A percentile compares a stretch with the other conserved stretches of the same genome.
These are phyloP conservation scores for Ascomycota sp. DNA, from an alignment of 2,329 filamentous ascomycete species.

Conservation along the genomic window DNA sequence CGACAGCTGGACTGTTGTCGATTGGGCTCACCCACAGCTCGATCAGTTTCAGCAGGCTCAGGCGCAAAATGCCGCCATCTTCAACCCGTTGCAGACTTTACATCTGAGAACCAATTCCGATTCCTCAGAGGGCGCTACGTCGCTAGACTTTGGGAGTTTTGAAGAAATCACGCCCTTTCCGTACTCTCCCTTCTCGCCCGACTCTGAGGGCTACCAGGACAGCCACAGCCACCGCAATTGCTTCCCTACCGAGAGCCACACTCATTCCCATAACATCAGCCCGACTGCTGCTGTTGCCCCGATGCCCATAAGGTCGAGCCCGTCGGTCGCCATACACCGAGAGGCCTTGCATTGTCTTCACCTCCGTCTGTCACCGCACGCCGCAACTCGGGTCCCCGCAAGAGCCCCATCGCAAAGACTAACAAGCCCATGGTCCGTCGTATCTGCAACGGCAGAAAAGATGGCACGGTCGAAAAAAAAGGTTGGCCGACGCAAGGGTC, in stretches of 20 bases:
- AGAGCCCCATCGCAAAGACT: slow-evolving; percentile 59
- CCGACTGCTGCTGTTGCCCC: slow-evolving; percentile 47
- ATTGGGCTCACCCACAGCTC: slow-evolving; percentile 46
- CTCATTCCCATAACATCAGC: slow-evolving; percentile 36
- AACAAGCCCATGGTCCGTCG: slow-evolving; percentile 70
- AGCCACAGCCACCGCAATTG: slow-evolving; percentile 39
- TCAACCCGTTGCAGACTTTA: slow-evolving; percentile 79
- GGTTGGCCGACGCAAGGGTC: slow-evolving; percentile 75
- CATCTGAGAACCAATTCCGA: slow-evolving; percentile 77
- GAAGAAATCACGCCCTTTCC: slow-evolving; percentile 56
- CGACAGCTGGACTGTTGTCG: slow-evolving; percentile 70
- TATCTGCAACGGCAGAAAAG: slow-evolving; percentile 57
- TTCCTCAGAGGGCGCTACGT: slow-evolving; percentile 51
- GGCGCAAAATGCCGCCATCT: slow-evolving; percentile 45
- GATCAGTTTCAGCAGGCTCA: slow-evolving; percentile 38
- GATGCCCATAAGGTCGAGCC: slow-evolving; percentile 42
- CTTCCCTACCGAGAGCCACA: slow-evolving; percentile 33
- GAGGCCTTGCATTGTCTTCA: slow-evolving; percentile 38
- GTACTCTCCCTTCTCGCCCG: slow-evolving; percentile 63
- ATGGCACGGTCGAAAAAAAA: slow-evolving; percentile 69
- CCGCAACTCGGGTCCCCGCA: slow-evolving; percentile 49
- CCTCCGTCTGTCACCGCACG: slow-evolving; percentile 35
- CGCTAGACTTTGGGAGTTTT: slow-evolving; percentile 55
- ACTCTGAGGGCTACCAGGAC: slow-evolving; percentile 56
- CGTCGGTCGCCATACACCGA: slow-evolving; percentile 36